Evolutionary conservation across 2,329 filamentous ascomycete genomes (phyloP).

Genomic region (Fusarium coffeatum): DNA sequence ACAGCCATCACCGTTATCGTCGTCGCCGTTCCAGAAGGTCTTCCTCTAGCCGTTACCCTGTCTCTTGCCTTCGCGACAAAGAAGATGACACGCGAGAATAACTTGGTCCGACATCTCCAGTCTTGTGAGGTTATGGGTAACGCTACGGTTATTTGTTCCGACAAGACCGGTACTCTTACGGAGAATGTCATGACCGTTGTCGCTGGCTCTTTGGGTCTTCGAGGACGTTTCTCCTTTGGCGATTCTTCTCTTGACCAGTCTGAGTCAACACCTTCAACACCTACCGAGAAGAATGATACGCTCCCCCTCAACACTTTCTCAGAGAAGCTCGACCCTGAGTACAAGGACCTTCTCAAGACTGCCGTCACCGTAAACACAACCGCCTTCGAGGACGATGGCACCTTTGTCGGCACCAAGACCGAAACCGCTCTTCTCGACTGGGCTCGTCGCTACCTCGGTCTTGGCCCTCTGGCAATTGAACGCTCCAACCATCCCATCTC

Average conservation of each 20-base stretch:
- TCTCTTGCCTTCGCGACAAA: constrained; percentile 76
- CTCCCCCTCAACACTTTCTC: constrained; percentile 22
- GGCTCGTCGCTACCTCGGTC: constrained; percentile 61
- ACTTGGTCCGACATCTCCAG: constrained; percentile 72
- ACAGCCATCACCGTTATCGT: constrained; percentile 74
- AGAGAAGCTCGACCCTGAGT: constrained; percentile 27
- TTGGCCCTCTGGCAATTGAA: constrained; percentile 58
- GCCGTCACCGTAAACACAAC: constrained; percentile 67
- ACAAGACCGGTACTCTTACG: constrained; percentile 57
- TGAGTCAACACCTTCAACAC: constrained; percentile 17
- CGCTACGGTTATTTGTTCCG: constrained; percentile 79
- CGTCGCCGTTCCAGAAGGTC: constrained; percentile 73
- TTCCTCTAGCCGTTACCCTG: constrained; percentile 74
- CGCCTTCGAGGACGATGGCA: constrained; percentile 63
- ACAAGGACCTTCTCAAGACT: constrained; percentile 32
- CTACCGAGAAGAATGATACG: constrained; percentile 8
- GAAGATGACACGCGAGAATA: constrained; percentile 76
- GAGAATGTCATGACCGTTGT: constrained; percentile 82
- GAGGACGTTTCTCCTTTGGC: constrained; percentile 56
- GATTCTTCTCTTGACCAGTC: constrained; percentile 49
- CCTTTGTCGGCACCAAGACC: constrained; percentile 66
- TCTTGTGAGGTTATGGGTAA: constrained; percentile 80
- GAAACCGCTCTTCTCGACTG: constrained; percentile 66
- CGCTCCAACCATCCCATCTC: constrained; percentile 60
- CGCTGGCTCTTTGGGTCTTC: constrained; percentile 62